Percentiles rank a stretch among this genome's conserved stretches.
phyloP scores from a whole-genome alignment of 306 rosid genomes.

The Inga oerstediana region DNA sequence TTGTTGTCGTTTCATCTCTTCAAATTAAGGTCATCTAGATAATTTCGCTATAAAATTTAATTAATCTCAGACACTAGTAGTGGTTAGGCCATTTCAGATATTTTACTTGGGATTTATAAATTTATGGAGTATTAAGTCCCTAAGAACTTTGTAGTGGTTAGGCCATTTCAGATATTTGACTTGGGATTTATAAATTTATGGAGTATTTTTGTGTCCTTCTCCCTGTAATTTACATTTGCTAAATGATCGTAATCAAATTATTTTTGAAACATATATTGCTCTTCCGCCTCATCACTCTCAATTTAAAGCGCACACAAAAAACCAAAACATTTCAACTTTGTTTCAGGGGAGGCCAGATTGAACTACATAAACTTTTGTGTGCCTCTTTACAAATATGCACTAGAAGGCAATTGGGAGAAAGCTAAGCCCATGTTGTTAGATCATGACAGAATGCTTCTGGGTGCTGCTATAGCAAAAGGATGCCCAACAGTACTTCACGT shows the following conservation, averaged over 20 bases:
- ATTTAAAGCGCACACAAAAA: background rate
- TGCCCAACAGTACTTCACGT: slow-evolving; percentile 32
- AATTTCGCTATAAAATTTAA: no score
- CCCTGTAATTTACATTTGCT: background rate
- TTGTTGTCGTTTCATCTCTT: no score
- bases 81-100: background rate
- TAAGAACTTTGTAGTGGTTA: no score
- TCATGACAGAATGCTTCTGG: background rate
- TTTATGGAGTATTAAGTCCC: no score
- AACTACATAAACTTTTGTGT: slow-evolving; percentile 27
- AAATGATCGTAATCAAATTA: background rate
- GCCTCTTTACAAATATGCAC: slow-evolving; percentile 38
- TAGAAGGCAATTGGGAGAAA: slow-evolving; percentile 36
- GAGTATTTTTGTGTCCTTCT: no score
- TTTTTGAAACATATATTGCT: background rate
- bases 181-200: no score
- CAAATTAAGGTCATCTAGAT: no score
- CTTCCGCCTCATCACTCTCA: background rate
- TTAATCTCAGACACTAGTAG: no score
- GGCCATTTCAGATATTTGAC: background rate
- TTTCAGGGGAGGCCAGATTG: slow-evolving; percentile 26
- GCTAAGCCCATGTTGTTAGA: slow-evolving; percentile 4
- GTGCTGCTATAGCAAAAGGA: slow-evolving; percentile 30
- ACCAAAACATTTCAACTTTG: background rate
- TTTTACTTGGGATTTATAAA: no score